These are phyloP conservation scores for Pseudopithomyces chartarum DNA, from an alignment of 2,329 filamentous ascomycete species.

Conservation along the genomic window DNA sequence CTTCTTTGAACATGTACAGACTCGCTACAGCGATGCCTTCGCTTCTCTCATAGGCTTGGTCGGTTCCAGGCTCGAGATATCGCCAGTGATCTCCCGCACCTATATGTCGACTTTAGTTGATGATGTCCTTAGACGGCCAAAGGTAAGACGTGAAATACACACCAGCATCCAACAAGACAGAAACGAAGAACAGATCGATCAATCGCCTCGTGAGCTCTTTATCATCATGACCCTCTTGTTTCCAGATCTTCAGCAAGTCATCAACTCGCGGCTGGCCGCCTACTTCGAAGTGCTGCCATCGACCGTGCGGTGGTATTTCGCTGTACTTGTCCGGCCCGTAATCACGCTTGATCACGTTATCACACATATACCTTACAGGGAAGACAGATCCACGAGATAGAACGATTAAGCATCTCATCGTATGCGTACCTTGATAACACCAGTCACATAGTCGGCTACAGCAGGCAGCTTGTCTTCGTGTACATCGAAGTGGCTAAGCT, in stretches of 20 bases:
- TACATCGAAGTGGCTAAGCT: conserved; percentile 82
- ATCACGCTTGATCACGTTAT: conserved; percentile 59
- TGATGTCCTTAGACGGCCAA: background rate
- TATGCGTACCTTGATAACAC: conserved; percentile 80
- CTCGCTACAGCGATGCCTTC: conserved; percentile 81
- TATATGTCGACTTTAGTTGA: background rate
- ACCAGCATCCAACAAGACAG: conserved; percentile 81
- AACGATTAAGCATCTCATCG: background rate
- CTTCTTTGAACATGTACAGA: conserved; percentile 86
- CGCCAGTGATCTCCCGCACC: conserved; percentile 81
- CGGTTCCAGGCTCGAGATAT: conserved; percentile 86
- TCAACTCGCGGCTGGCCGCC: conserved; percentile 74
- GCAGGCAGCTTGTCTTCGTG: conserved; percentile 79
- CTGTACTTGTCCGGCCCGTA: conserved; percentile 63
- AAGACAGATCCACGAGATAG: background rate
- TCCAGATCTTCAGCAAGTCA: conserved; percentile 70
- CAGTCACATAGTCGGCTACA: conserved; percentile 80
- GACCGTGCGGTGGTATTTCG: conserved; percentile 70
- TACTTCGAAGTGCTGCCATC: conserved; percentile 81
- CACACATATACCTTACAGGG: background rate
- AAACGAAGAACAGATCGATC: conserved; percentile 78
- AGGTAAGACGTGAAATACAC: conserved; percentile 59
- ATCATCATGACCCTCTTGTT: conserved; percentile 58
- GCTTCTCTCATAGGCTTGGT: conserved; percentile 77
- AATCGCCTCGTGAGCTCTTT: conserved; percentile 74